Conservation (phyloP, 177 flowering plant genomes). For the Vitis hybrid region DNA sequence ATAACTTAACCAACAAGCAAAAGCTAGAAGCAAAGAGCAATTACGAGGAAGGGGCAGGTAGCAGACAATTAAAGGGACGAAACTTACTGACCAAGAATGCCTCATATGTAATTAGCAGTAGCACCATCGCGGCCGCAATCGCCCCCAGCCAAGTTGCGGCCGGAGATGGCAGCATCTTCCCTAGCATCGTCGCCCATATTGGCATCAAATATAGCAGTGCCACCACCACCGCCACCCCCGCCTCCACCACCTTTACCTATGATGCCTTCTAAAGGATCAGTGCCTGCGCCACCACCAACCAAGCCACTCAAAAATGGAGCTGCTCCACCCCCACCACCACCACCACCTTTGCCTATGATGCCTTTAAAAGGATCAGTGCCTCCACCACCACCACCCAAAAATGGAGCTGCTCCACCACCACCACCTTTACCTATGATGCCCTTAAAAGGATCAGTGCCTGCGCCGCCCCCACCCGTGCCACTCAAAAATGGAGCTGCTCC, state of each 20-base stretch:
- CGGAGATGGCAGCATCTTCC: slow-evolving; percentile 12
- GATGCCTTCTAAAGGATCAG: background rate
- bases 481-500: slow-evolving; percentile 33
- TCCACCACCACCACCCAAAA: slow-evolving; percentile 20
- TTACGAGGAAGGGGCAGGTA: too few species aligned
- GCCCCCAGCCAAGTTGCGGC: too few species aligned
- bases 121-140: too few species aligned
- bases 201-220: background rate
- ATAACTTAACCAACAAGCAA: too few species aligned
- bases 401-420: slow-evolving; percentile 15
- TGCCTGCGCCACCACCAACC: slow-evolving; percentile 23
- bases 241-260: slow-evolving; percentile 20
- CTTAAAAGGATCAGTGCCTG: slow-evolving; percentile 11
- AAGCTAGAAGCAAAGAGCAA: too few species aligned
- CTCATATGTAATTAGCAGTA: too few species aligned
- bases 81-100: too few species aligned
- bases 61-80: too few species aligned
- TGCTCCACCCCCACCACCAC: slow-evolving; percentile 19
- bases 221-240: background rate
- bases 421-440: slow-evolving; percentile 11
- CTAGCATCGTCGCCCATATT: slow-evolving; percentile 21
- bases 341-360: slow-evolving; percentile 12
- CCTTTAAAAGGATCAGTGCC: slow-evolving; percentile 7
- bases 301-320: background rate
- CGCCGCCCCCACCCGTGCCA: slow-evolving; percentile 35